Conservation (phyloP, 2,329 filamentous ascomycete genomes). For the Verticillium longisporum region DNA sequence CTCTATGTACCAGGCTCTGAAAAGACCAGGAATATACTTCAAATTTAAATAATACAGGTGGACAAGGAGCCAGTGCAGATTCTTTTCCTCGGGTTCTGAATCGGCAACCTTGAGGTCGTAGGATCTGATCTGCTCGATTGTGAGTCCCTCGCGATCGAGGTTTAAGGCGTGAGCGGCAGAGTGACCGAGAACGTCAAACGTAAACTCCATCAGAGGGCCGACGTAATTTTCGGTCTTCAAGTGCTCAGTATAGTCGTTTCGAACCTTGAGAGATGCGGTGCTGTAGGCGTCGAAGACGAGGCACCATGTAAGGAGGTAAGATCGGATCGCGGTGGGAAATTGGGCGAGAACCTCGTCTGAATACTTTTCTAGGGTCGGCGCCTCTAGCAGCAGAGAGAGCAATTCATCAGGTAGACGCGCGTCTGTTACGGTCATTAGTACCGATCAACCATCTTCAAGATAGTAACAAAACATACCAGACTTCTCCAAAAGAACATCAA, state of each 20-base stretch:
- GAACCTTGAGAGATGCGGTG: conserved; percentile 73
- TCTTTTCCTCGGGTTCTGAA: conserved; percentile 58
- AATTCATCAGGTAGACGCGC: conserved; percentile 78
- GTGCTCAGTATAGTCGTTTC: conserved; percentile 71
- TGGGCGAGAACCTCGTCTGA: conserved; percentile 58
- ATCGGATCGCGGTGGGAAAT: conserved; percentile 64
- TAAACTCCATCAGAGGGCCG: conserved; percentile 65
- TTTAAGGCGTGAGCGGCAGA: conserved; percentile 66
- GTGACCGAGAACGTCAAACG: conserved; percentile 79
- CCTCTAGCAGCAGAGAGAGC: conserved; percentile 73
- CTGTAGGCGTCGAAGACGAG: conserved; percentile 82
- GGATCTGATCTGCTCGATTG: conserved; percentile 43
- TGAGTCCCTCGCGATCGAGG: conserved; percentile 61
- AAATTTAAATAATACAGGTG: conserved; percentile 82
- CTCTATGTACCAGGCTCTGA: conserved; percentile 78
- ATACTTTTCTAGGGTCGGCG: conserved; percentile 64
- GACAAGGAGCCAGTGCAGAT: conserved; percentile 75
- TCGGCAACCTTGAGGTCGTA: conserved; percentile 48
- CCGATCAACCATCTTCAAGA: not conserved
- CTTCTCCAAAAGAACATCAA: conserved; percentile 70
- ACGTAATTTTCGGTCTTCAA: conserved; percentile 70
- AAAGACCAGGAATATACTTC: conserved; percentile 68
- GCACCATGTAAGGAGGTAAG: conserved; percentile 84
- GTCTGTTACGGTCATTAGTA: conserved; percentile 21
- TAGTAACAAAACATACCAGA: conserved; percentile 30